Conservation (phyloP, 2,329 filamentous ascomycete genomes). For the Fusarium falciforme region DNA sequence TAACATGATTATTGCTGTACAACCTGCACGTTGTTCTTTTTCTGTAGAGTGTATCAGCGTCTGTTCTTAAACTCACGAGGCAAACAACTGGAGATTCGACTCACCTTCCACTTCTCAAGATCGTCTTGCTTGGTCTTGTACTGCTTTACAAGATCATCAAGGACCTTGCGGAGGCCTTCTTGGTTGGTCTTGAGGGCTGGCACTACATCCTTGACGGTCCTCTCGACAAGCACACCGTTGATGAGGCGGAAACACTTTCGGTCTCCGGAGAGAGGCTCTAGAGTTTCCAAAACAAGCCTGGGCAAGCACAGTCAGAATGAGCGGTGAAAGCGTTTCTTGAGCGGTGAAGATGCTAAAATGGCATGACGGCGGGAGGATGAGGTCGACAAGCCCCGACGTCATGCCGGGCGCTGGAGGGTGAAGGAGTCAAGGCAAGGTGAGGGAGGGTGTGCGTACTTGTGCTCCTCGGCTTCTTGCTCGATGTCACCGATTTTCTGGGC, state of each 20-base stretch:
- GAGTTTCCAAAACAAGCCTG: slow-evolving; percentile 93
- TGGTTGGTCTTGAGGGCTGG: slow-evolving; percentile 93
- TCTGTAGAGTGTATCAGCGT: slow-evolving; percentile 60
- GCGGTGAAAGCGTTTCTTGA: slow-evolving; percentile 36
- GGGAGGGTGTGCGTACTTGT: slow-evolving; percentile 76
- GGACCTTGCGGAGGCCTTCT: slow-evolving; percentile 91
- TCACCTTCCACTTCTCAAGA: slow-evolving; percentile 97
- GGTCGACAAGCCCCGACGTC: slow-evolving; percentile 27
- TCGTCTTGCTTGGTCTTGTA: slow-evolving; percentile 96
- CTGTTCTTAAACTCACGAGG: background rate
- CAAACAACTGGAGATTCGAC: background rate
- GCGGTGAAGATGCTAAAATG: slow-evolving; percentile 54
- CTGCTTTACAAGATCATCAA: slow-evolving; percentile 95
- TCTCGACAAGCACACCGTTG: slow-evolving; percentile 94
- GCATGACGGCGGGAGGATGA: slow-evolving; percentile 15
- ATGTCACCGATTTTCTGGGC: slow-evolving; percentile 98
- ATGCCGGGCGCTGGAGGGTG: slow-evolving; percentile 18
- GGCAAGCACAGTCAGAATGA: slow-evolving; percentile 29
- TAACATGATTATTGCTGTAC: slow-evolving; percentile 72
- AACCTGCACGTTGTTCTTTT: slow-evolving; percentile 90
- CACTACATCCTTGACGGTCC: slow-evolving; percentile 91
- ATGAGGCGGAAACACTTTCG: slow-evolving; percentile 99
- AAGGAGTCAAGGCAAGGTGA: slow-evolving; percentile 21
- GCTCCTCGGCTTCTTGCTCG: slow-evolving; percentile 96
- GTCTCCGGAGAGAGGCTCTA: slow-evolving; percentile 82